Conservation (phyloP, 441 rosid species). For the Viola pubescens region DNA sequence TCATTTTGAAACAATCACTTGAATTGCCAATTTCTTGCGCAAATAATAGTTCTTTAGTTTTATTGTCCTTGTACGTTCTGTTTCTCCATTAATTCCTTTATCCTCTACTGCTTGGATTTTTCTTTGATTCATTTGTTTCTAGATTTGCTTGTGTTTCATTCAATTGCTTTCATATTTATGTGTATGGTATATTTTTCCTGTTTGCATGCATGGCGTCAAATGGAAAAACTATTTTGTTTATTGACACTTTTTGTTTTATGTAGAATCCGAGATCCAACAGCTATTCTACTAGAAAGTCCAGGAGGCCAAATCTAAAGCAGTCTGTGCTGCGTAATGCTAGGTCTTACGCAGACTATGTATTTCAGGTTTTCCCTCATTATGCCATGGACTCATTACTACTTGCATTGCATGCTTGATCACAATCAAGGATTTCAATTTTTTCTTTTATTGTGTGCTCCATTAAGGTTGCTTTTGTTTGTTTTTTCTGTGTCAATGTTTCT, state of each 20-base stretch:
- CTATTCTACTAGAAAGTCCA: conserved; percentile 36
- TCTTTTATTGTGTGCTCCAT: background rate
- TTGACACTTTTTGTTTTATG: conserved; percentile 23
- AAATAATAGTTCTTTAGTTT: no score
- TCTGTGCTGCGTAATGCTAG: conserved; percentile 41
- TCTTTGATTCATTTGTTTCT: background rate
- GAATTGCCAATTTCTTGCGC: no score
- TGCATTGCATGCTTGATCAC: background rate
- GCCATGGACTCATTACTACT: conserved; percentile 1
- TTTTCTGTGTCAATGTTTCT: background rate
- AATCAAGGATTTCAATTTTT: background rate
- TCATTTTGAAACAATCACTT: no score
- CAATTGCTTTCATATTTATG: background rate
- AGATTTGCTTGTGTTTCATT: background rate
- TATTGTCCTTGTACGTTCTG: no score
- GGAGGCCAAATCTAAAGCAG: conserved; percentile 46
- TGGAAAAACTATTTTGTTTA: conserved; percentile 11
- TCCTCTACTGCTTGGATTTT: background rate
- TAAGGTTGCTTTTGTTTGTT: background rate
- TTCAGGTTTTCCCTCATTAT: conserved; percentile 42
- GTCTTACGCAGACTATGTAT: conserved; percentile 55
- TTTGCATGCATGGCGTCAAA: conserved; percentile 3
- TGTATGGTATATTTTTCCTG: background rate
- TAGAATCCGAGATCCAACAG: conserved; percentile 30
- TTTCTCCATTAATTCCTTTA: no score